Evolutionary conservation across 2,329 filamentous ascomycete genomes (phyloP), one percentile per base, ranked within the genome.

Genomic region (Hypoxylon sp.): DNA sequence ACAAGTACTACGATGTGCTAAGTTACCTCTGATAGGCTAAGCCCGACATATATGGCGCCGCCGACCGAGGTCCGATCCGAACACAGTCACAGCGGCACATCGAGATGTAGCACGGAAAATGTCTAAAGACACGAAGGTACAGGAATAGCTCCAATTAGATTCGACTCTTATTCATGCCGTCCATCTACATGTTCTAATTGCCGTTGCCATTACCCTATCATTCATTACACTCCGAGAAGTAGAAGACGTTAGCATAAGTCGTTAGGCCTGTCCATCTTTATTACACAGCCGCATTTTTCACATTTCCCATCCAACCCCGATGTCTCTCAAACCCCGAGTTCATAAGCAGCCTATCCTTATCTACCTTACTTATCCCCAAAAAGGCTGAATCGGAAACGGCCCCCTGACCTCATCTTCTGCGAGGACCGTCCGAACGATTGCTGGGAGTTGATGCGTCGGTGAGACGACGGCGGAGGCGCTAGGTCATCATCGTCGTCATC

Each of bases 311-410:
- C 8, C 21, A 56, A 37, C 24, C 31, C 17, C 10, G 3, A 10
- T 24, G 6, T 15, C 37, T 29, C 11, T 39, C 27, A 42, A 32
- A n/a, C 21, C 21, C 37, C 32, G 24, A 7, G 3, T 44, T 31
- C 44, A 62, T n/a, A 19, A 10, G 24, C 42, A 54, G 6, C n/a
- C 17, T 6, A 10, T 24, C 19, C n/a, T 29, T 59, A 31, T 62
- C 64, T 63, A 50, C 37, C 62, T 71, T 63, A 50, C 37, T 66
- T 71, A 10, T 69, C 67, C 35, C 72, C 73, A 17, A 76, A 76
- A 8, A 76, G 52, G 53, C 77, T 79, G 59, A 77, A 76, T 2
- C 77, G 75, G 60, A 79, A 79, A 2, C 75, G 75, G 39, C 74
- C 74, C 17, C 72, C 74, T 4, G 70, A 68, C 27, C 63, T 68